These are phyloP conservation scores for Anisodus tanguticus DNA, from an alignment of 257 asterid genomes.

Conservation along the genomic window DNA sequence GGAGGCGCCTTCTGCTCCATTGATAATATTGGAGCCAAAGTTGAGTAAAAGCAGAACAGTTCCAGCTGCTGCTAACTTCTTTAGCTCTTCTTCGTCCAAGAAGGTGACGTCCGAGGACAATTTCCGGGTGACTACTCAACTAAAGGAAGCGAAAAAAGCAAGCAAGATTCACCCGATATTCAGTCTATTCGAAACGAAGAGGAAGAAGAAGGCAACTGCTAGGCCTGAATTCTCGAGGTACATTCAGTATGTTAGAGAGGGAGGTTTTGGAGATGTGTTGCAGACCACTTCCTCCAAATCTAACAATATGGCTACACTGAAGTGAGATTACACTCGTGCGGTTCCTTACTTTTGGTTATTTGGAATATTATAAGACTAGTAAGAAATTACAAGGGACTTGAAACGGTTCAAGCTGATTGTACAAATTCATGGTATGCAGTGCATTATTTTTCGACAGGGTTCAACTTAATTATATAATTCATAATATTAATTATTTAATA, in stretches of 20 bases:
- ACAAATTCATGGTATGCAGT: too few species aligned
- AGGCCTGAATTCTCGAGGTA: conserved; percentile 33
- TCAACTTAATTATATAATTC: too few species aligned
- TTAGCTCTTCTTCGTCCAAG: conserved; percentile 22
- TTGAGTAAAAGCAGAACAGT: conserved; percentile 53
- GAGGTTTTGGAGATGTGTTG: conserved; percentile 26
- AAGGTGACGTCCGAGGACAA: neutral
- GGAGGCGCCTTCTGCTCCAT: conserved; percentile 18
- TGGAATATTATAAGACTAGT: neutral
- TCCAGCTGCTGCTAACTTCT: conserved; percentile 41
- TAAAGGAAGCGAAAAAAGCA: conserved; percentile 52
- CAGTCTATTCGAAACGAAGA: conserved; percentile 49
- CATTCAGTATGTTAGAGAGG: conserved; percentile 30
- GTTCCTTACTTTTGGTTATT: neutral
- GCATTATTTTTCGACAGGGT: too few species aligned
- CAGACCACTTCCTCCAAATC: neutral
- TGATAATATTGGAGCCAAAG: conserved; percentile 33
- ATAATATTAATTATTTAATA: too few species aligned
- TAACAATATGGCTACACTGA: neutral
- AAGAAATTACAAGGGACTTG: too few species aligned
- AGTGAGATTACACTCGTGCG: neutral
- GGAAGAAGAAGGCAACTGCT: conserved; percentile 30
- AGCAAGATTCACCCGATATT: conserved; percentile 60
- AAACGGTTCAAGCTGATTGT: too few species aligned
- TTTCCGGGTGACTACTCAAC: neutral